Percentiles rank a stretch among this genome's conserved stretches.
phyloP scores from a whole-genome alignment of 202 grass and related monocot genomes.

The Schoenoplectus tabernaemontani region DNA sequence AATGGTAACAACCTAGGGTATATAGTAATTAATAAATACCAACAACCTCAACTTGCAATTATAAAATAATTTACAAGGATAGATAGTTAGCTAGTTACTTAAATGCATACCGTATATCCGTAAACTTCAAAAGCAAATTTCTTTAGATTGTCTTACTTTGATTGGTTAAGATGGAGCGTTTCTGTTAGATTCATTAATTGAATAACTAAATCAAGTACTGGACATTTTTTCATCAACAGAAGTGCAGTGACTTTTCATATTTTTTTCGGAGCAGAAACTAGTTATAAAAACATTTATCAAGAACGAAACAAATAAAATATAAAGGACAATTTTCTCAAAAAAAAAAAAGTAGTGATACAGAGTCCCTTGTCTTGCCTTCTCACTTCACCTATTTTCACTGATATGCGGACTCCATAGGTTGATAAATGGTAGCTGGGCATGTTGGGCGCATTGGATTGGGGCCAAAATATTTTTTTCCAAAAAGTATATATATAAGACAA shows the following conservation, averaged over 20 bases:
- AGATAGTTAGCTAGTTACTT: conserved; percentile 1
- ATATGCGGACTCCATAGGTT: no score
- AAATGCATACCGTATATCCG: no score
- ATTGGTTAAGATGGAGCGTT: neutral
- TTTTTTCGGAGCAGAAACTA: neutral
- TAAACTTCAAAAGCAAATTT: conserved; percentile 15
- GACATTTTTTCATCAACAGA: neutral
- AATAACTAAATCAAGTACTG: conserved; percentile 3
- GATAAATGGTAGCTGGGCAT: no score
- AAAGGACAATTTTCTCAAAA: no score
- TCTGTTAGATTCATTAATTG: neutral
- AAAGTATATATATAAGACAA: neutral
- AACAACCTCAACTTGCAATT: conserved; percentile 26
- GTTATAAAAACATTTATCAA: neutral
- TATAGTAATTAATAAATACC: conserved; percentile 21
- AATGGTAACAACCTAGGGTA: conserved; percentile 20
- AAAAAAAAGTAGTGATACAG: no score
- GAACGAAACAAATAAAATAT: no score
- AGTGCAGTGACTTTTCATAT: neutral
- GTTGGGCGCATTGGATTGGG: no score
- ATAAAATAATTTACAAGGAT: conserved; percentile 10
- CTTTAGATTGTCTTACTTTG: neutral
- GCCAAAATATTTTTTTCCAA: no score
- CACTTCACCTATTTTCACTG: no score
- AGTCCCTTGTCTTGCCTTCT: no score